A percentile compares a stretch with the other conserved stretches of the same genome.
Conservation (phyloP, 768 basidiomycete genomes). For the Leccinum subgranulosum region DNA sequence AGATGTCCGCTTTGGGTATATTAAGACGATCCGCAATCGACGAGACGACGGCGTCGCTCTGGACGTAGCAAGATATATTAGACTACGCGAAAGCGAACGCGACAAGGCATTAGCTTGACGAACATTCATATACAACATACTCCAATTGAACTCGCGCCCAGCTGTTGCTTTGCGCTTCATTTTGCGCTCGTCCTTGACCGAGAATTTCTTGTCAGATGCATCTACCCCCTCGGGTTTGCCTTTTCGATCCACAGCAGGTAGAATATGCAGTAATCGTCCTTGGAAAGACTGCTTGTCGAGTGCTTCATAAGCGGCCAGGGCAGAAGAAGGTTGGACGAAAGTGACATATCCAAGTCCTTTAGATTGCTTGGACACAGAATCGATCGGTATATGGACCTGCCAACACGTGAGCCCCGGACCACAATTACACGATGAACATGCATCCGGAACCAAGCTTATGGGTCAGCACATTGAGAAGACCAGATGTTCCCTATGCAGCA, state of each 20-base stretch:
- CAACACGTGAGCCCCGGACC: conserved; percentile 2
- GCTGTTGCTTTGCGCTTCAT: conserved; percentile 64
- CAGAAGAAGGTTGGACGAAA: conserved; percentile 43
- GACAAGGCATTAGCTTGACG: conserved; percentile 36
- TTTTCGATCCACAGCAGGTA: conserved; percentile 76
- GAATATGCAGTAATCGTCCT: conserved; percentile 86
- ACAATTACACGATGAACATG: neutral
- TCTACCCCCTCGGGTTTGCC: conserved; percentile 42
- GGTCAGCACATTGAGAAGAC: conserved; percentile 43
- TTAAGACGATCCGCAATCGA: conserved; percentile 89
- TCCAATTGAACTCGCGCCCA: conserved; percentile 87
- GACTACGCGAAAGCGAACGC: conserved; percentile 13
- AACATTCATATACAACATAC: conserved; percentile 97
- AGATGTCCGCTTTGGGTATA: conserved; percentile 81
- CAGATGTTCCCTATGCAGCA: conserved; percentile 53
- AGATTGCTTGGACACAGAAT: conserved; percentile 40
- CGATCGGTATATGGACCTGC: conserved; percentile 58
- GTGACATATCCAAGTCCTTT: conserved; percentile 66
- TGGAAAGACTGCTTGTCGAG: conserved; percentile 87
- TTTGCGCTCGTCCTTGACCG: conserved; percentile 57
- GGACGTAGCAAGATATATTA: conserved; percentile 17
- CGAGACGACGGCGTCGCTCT: conserved; percentile 93
- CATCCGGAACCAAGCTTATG: conserved; percentile 43
- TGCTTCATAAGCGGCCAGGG: conserved; percentile 67
- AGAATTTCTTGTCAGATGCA: conserved; percentile 40